Base-by-base conservation (phyloP, 768 basidiomycete species). In the Trametes cinnabarina region DNA sequence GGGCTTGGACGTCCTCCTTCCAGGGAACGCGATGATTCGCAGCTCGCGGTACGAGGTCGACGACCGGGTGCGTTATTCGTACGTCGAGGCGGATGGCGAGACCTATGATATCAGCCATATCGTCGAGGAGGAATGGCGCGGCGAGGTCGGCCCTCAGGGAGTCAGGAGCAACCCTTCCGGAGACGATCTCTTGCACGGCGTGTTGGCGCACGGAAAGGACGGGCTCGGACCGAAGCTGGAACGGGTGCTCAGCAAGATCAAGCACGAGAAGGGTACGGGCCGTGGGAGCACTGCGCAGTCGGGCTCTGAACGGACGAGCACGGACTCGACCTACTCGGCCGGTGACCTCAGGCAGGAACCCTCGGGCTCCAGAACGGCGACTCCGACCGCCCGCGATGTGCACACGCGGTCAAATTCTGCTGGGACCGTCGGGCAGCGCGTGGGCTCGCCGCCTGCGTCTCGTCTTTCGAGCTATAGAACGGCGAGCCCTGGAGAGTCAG, bases 81-180 rank as follows among this genome's bases (percentile, higher is more conserved):
- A 93, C 69, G 89, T 98, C 40, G 87, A 93, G 61, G 80, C 84
- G 3, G 92, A 94, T 60, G 96, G 94, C 2, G 92, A 92, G 73
- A 89, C 88, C 0, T 90, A 87, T 66, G 96, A 98, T 70, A 93
- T 98, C 69, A 94, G 92, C 66, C 89, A 96, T 61, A 87, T 97
- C 48, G 82, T 98, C 46, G 93, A 95, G 68, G 85, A 91, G 71
- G 96, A 96, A 65, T 89, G 90, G 80, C 76, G 82, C n/a, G 83
- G 67, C 25, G 72, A 71, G 50, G 63, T 51, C 22, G 66, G 65
- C 1, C 59, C 60, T 1, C 71, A 37, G 40, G 63, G 40, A 67
- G 66, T 42, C 28, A 56, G 54, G 46, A 43, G 47, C 7, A 56
- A 60, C 15, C 46, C 66, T 14, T 71, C 76, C 28, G 77, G 79